Evolutionary conservation across 352 stramenopile genomes (phyloP), one percentile per base, ranked within the genome.

Genomic region (Aphanomyces invadans): DNA sequence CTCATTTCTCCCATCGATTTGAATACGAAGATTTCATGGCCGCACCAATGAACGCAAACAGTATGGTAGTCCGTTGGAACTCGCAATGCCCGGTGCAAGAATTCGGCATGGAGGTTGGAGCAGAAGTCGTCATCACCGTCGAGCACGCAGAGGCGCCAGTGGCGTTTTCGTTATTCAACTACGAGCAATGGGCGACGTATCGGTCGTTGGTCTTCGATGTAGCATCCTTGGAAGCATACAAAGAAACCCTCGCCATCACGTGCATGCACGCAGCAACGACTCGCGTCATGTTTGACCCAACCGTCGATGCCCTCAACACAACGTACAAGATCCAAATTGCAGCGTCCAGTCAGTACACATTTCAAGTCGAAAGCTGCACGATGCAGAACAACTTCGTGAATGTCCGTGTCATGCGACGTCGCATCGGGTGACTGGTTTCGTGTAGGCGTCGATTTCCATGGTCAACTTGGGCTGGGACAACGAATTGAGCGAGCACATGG

Each of bases 181-280:
- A 72, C 38, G 75, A 84, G 29, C 81, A 90, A 60, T 90, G 81
- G 79, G 74, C 74, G 9, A 67, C 75, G 23, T 88, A 85, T 49
- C 72, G 78, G 9, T 75, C 87, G 64, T 64, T 88, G n/a, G 73
- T 77, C 45, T 69, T 86, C 49, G 32, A 64, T 10, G 31, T 64
- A 32, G 32, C 23, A 38, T 64, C 55, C 21, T 26, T 64, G 55
- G 55, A 45, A 25, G 55, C 17, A 29, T 52, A 64, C 55, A 46
- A 64, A 19, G 78, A 76, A 4, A 80, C 87, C 23, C 74, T 87
- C 66, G 74, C 80, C 33, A 75, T 88, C 48, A 79, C 77, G 51
- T 90, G 79, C 39, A 77, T 87, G 29, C 88, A 87, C 59, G 76
- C 79, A 21, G 75, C 79, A 0, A 68, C 48, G 29, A 75, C 83